Conservation (phyloP, 352 stramenopile species). For the Achlya hypogyna region DNA sequence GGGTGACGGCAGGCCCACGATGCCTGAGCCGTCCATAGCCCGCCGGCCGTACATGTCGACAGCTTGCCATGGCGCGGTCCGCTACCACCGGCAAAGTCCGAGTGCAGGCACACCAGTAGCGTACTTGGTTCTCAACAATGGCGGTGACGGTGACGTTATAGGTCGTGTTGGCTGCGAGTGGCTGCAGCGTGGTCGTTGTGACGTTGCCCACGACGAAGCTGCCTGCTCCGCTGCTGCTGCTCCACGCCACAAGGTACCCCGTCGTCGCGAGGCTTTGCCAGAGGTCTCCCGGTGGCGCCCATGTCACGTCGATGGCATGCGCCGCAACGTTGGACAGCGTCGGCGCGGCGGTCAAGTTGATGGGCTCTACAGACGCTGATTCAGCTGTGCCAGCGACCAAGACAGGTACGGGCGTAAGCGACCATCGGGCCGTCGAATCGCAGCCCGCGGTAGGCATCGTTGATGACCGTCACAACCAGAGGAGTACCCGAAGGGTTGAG, state of each 20-base stretch:
- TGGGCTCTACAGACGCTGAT: conserved; percentile 19
- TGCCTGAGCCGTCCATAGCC: conserved; percentile 30
- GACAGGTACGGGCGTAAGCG: conserved; percentile 36
- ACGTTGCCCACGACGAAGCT: conserved; percentile 80
- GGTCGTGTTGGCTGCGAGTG: conserved; percentile 37
- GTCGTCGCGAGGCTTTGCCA: conserved; percentile 77
- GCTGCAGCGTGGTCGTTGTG: conserved; percentile 83
- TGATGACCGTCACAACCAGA: conserved; percentile 51
- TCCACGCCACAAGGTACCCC: conserved; percentile 67
- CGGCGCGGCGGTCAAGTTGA: conserved; percentile 28
- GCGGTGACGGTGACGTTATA: conserved; percentile 78
- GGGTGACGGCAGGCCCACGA: conserved; percentile 41
- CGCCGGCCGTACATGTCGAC: conserved; percentile 86
- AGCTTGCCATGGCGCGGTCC: conserved; percentile 32
- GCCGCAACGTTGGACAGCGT: conserved; percentile 69
- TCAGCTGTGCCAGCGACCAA: neutral
- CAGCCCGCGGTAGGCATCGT: conserved; percentile 49
- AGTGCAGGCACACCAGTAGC: neutral
- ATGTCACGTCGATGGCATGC: conserved; percentile 72
- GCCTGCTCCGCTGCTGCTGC: conserved; percentile 26
- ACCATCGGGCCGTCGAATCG: conserved; percentile 50
- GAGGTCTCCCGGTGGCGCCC: conserved; percentile 42
- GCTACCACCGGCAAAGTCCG: neutral
- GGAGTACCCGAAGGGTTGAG: conserved; percentile 29
- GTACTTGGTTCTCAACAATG: conserved; percentile 60